A percentile compares a stretch with the other conserved stretches of the same genome.
Conservation (phyloP, 208 protist genomes). For the Phytomonas sp. region DNA sequence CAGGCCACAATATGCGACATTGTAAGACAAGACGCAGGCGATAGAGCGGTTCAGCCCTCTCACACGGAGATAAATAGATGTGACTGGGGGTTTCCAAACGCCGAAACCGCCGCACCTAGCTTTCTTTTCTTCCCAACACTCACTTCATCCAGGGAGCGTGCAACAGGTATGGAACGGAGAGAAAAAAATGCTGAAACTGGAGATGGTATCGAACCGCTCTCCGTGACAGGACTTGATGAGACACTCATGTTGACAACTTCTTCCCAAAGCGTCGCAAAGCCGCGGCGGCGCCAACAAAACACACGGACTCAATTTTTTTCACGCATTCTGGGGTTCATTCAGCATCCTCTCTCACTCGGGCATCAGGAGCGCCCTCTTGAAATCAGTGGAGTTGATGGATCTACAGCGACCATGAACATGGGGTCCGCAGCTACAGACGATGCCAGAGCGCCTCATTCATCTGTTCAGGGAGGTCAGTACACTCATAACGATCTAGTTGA, state of each 20-base stretch:
- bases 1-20: background rate
- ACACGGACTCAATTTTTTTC: background rate
- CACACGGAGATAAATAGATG: background rate
- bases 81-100: background rate
- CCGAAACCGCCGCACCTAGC: background rate
- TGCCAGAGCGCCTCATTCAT: background rate
- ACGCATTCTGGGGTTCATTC: background rate
- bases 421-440: background rate
- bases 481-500: background rate
- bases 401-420: background rate
- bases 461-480: background rate
- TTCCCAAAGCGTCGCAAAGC: background rate
- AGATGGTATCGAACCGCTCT: background rate
- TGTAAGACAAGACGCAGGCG: background rate
- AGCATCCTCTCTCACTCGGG: background rate
- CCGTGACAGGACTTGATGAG: background rate
- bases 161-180: background rate
- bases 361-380: background rate
- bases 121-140: background rate
- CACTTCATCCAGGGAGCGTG: background rate
- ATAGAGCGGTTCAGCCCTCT: background rate
- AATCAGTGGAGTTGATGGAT: background rate
- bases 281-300: background rate
- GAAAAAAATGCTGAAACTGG: background rate
- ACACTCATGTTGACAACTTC: background rate